These are phyloP conservation scores for Schizophyllum commune DNA, from an alignment of 1,284 basidiomycete genomes.

Conservation along the genomic window DNA sequence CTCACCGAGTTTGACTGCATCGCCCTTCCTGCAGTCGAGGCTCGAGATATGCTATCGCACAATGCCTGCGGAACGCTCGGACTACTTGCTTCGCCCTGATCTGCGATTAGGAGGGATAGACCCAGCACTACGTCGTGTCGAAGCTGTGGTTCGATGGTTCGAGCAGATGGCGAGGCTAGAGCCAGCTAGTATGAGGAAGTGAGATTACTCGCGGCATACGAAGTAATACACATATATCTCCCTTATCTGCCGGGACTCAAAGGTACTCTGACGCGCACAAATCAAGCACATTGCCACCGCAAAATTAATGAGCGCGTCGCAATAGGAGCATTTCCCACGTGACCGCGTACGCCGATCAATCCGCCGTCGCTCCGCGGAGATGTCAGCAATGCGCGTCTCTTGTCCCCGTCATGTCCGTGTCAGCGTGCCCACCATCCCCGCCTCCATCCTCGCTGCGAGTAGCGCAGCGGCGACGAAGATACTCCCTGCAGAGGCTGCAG, in stretches of 20 bases:
- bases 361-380: slow-evolving; percentile 3
- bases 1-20: slow-evolving; percentile 49
- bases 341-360: not conserved
- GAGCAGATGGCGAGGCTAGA: slow-evolving; percentile 59
- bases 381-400: not conserved
- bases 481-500: slow-evolving; percentile 47
- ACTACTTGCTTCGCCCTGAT: slow-evolving; percentile 58
- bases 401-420: slow-evolving; percentile 56
- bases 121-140: slow-evolving; percentile 57
- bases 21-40: slow-evolving; percentile 50
- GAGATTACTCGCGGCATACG: no score
- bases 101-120: slow-evolving; percentile 62
- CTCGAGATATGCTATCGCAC: slow-evolving; percentile 69
- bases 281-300: no score
- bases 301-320: no score
- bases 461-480: slow-evolving; percentile 31
- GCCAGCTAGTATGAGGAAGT: no score
- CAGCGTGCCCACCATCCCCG: slow-evolving; percentile 74
- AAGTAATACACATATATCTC: no score
- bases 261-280: no score
- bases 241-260: no score
- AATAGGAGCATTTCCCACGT: not conserved
- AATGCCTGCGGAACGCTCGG: slow-evolving; percentile 56
- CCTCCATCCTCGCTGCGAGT: slow-evolving; percentile 36
- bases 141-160: slow-evolving; percentile 62